Evolutionary conservation across 768 basidiomycete genomes (phyloP).

Genomic region (Termitomyces eurrhizus): DNA sequence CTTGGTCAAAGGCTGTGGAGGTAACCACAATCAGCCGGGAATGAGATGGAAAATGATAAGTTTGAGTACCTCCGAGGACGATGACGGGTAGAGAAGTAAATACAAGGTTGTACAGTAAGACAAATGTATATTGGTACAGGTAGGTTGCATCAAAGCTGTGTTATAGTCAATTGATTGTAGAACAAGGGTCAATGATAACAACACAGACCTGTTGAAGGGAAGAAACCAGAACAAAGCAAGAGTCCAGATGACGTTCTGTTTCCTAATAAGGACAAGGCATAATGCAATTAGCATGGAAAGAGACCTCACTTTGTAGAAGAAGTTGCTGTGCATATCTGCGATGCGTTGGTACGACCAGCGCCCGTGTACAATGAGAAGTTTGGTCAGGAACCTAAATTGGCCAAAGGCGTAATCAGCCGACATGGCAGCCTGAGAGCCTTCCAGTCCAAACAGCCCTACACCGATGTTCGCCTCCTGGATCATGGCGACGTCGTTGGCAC

Average conservation of each 20-base stretch:
- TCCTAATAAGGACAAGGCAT: background rate
- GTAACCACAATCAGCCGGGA: conserved; percentile 8
- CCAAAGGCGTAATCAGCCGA: conserved; percentile 98
- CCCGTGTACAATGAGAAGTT: conserved; percentile 89
- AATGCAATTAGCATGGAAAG: background rate
- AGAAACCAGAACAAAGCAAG: conserved; percentile 93
- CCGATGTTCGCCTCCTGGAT: conserved; percentile 99
- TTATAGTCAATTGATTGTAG: conserved; percentile 14
- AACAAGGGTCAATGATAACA: conserved; percentile 1
- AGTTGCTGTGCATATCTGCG: conserved; percentile 96
- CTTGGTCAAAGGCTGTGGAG: conserved; percentile 84
- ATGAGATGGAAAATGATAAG: background rate
- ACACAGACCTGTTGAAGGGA: conserved; percentile 74
- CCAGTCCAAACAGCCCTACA: conserved; percentile 88
- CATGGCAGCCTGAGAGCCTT: conserved; percentile 98
- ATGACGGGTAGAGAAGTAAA: conserved; percentile 95
- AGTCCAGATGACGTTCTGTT: conserved; percentile 88
- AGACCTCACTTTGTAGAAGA: conserved; percentile 90
- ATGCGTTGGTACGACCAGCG: conserved; percentile 96
- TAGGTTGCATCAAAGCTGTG: conserved; percentile 90
- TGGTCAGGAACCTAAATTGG: conserved; percentile 92
- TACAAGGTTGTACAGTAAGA: conserved; percentile 84
- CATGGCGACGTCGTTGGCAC: conserved; percentile 99
- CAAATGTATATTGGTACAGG: conserved; percentile 92
- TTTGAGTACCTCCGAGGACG: conserved; percentile 68